Evolutionary conservation across 2,329 filamentous ascomycete species (phyloP).

Genomic region (Diaporthe sp.): DNA sequence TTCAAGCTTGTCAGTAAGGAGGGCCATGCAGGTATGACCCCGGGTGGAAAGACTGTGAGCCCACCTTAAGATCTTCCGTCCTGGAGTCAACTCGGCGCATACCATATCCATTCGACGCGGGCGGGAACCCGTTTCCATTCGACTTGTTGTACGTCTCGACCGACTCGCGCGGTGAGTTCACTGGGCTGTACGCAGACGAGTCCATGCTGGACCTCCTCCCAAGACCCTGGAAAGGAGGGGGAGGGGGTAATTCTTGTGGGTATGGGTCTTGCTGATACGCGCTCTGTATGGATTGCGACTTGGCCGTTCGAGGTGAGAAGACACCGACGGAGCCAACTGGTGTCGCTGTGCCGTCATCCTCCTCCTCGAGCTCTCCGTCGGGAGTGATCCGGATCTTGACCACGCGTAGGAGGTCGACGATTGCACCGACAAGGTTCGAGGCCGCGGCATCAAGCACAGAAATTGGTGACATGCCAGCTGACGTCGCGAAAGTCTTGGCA

Average conservation of each 20-base stretch:
- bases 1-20: constrained; percentile 16
- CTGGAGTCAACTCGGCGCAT: constrained; percentile 53
- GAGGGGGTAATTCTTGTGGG: constrained; percentile 59
- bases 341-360: constrained; percentile 72
- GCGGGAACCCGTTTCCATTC: constrained; percentile 55
- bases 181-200: constrained; percentile 82
- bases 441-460: constrained; percentile 93
- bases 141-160: constrained; percentile 56
- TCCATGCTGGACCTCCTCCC: constrained; percentile 73
- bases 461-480: constrained; percentile 90
- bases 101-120: constrained; percentile 57
- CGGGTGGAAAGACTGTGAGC: neutral
- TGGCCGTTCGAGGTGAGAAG: constrained; percentile 69
- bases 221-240: constrained; percentile 71
- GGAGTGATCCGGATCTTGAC: constrained; percentile 88
- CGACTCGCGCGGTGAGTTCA: constrained; percentile 77
- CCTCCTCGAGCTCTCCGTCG: constrained; percentile 81
- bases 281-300: constrained; percentile 42
- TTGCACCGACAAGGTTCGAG: constrained; percentile 86
- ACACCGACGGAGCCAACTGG: constrained; percentile 78
- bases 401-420: constrained; percentile 86
- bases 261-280: constrained; percentile 52
- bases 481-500: constrained; percentile 88
- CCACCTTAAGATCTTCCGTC: constrained; percentile 65
- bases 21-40: neutral